These are phyloP conservation scores for Ananas comosus DNA, from an alignment of 176 grass and related monocot genomes.

Conservation along the genomic window DNA sequence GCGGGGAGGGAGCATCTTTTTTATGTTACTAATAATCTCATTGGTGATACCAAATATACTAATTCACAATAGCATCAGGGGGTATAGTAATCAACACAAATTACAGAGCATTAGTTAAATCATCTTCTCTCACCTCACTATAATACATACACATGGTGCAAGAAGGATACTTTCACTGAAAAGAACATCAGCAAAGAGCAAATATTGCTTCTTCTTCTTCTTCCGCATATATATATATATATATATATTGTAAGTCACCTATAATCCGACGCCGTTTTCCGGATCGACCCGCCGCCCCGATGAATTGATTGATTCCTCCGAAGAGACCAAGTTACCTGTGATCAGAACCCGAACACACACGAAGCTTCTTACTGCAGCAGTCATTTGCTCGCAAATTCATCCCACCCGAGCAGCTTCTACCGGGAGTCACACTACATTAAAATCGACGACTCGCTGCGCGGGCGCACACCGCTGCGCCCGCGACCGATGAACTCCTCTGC, in stretches of 20 bases:
- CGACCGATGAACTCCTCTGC: too few species aligned
- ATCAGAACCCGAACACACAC: neutral
- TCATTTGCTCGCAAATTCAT: neutral
- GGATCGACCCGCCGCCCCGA: too few species aligned
- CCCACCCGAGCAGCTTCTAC: neutral
- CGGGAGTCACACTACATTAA: neutral
- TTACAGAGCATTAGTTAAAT: too few species aligned
- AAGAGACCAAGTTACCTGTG: neutral
- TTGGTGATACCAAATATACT: constrained; percentile 27
- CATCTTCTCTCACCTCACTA: too few species aligned
- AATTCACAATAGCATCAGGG: constrained; percentile 30
- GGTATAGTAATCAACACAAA: too few species aligned
- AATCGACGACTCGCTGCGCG: neutral
- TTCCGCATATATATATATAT: too few species aligned
- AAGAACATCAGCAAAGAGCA: constrained; percentile 16
- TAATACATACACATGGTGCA: constrained; percentile 32
- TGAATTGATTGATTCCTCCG: too few species aligned
- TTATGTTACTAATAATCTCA: constrained; percentile 25
- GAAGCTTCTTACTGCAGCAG: too few species aligned
- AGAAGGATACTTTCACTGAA: constrained; percentile 11
- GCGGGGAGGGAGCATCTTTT: constrained; percentile 19
- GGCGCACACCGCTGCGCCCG: neutral
- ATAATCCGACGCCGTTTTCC: neutral
- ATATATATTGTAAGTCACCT: constrained; percentile 5
- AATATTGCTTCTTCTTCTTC: neutral